Base-by-base conservation (phyloP, 257 asterid species). In the Petunia secreta region DNA sequence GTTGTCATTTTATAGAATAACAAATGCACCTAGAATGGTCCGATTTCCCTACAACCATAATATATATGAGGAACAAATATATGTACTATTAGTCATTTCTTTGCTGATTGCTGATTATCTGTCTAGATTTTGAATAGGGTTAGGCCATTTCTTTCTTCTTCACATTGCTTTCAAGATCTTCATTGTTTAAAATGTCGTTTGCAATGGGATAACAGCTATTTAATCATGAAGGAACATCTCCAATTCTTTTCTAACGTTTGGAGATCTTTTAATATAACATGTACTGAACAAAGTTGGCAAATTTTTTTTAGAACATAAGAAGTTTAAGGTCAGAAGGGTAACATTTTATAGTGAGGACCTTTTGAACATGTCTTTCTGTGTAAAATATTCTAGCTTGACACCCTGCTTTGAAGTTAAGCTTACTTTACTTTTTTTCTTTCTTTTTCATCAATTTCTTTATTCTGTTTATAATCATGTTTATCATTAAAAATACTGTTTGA, bases 361-460 rank as follows among this genome's bases (percentile, higher is more conserved):
- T 66, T 41, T 66, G 75, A 66, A 66, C 75, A 66, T 66, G 75
- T 41, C 75, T 15, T 4, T 57, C 4, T 63, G 68, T 34, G 68
- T 63, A 43, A 59, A 16, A 59, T 15, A 55, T 4, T 14, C 16
- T 4, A 54, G n/a, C 60, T 54, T 54, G 55, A 7, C 13, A 54
- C 16, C 13, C 59, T 54, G 1, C 25, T 13, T 54, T 54, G 25
- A 55, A 55, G 14, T 55, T 55, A 14, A 55, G 25, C 60, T 55
- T 55, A 14, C 60, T 5, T 57, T 57, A 57, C 62, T 57, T 57
- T 8, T 57, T 57, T 57, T 15, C 16, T 57, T 57, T 57, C 34
- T 6, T 15, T 57, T 57, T 57, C 16, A 14, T 73, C 1, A 2
- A 73, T 11, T 50, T 34, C 34, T 50, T 50, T 50, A 11, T 73